Conservation (phyloP, 2,329 filamentous ascomycete species). For the Talaromyces sp. region DNA sequence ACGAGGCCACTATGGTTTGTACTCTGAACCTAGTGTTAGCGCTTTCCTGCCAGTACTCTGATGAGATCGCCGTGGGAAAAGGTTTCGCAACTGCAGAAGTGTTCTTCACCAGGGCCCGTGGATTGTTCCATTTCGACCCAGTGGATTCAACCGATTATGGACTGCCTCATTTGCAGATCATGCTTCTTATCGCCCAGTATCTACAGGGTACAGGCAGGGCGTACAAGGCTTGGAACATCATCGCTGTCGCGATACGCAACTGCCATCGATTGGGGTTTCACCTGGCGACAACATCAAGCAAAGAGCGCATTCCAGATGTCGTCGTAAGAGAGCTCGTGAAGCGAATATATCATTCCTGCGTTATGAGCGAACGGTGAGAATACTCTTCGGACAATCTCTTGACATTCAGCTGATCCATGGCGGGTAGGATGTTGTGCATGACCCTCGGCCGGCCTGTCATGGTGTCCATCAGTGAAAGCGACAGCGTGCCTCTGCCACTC, state of each 20-base stretch:
- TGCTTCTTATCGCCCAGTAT: neutral
- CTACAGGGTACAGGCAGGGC: neutral
- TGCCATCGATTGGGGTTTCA: neutral
- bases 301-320: neutral
- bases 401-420: too few relatives aligned
- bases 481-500: conserved; percentile 25
- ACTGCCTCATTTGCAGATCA: neutral
- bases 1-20: too few relatives aligned
- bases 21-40: too few relatives aligned
- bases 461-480: conserved; percentile 27
- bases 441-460: conserved; percentile 34
- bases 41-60: too few relatives aligned
- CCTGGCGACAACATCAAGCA: neutral
- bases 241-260: neutral
- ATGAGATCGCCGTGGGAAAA: too few relatives aligned
- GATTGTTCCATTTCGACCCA: neutral
- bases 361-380: conserved; percentile 34
- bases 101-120: neutral
- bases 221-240: neutral
- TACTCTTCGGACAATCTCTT: too few relatives aligned
- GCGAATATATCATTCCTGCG: conserved; percentile 34
- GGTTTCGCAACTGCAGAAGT: neutral
- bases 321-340: conserved; percentile 16
- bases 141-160: neutral
- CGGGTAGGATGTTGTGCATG: conserved; percentile 36